Evolutionary conservation across 345 rosid species (phyloP).

Genomic region (Eucalyptus sp.): DNA sequence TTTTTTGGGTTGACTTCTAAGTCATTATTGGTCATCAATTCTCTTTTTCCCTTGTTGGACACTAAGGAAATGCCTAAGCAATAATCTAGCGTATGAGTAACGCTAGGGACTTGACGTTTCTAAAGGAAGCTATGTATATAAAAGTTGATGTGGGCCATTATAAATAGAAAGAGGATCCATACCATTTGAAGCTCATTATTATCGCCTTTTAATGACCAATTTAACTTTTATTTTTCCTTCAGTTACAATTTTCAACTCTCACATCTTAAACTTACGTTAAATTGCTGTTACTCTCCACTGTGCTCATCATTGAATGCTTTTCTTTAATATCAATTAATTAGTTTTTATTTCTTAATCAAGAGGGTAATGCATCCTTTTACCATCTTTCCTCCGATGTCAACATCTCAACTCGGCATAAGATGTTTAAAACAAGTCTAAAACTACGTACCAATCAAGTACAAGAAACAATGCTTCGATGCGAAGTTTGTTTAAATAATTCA

Average conservation of each 20-base stretch:
- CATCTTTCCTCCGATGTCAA: too few species aligned
- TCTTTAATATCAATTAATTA: background rate
- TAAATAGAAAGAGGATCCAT: background rate
- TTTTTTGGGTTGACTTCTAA: background rate
- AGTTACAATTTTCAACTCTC: background rate
- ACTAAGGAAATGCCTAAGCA: background rate
- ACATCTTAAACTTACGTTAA: background rate
- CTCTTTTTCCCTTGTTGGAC: background rate
- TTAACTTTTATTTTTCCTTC: background rate
- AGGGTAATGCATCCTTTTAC: background rate
- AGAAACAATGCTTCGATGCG: accelerated
- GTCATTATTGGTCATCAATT: background rate
- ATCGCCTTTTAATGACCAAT: background rate
- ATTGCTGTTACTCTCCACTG: background rate
- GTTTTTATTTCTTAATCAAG: background rate
- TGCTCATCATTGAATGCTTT: background rate
- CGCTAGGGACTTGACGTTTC: background rate
- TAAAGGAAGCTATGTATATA: background rate
- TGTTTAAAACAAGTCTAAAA: too few species aligned
- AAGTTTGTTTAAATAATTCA: too few species aligned
- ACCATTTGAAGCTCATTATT: background rate
- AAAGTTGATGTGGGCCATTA: background rate
- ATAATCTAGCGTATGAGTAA: background rate
- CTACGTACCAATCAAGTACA: too few species aligned
- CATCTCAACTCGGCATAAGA: too few species aligned